Evolutionary conservation across 1,284 basidiomycete genomes (phyloP).

Genomic region (Trametes versicolor): DNA sequence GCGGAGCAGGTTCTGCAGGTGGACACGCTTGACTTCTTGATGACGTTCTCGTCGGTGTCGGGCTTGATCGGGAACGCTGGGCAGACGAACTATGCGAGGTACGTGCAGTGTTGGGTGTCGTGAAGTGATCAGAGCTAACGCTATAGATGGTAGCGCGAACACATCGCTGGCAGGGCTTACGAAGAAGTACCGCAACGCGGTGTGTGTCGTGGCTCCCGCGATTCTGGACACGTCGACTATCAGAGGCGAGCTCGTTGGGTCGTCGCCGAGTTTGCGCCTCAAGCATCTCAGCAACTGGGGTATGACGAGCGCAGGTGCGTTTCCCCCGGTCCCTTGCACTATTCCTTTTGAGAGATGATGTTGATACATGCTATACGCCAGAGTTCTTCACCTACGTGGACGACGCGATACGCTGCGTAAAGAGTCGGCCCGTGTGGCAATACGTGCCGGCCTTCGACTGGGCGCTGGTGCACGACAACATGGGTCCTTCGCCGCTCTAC

Average conservation of each 20-base stretch:
- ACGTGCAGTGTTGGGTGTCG: slow-evolving; percentile 17
- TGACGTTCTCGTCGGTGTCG: slow-evolving; percentile 50
- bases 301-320: slow-evolving; percentile 44
- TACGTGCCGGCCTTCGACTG: slow-evolving; percentile 49
- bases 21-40: slow-evolving; percentile 48
- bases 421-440: slow-evolving; percentile 33
- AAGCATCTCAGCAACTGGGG: slow-evolving; percentile 42
- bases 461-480: slow-evolving; percentile 35
- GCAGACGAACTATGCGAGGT: slow-evolving; percentile 53
- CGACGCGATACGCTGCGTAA: slow-evolving; percentile 41
- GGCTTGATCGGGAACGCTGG: slow-evolving; percentile 50
- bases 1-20: slow-evolving; percentile 38
- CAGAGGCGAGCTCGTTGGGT: slow-evolving; percentile 20
- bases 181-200: slow-evolving; percentile 46
- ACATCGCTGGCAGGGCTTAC: slow-evolving; percentile 46
- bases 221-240: slow-evolving; percentile 44
- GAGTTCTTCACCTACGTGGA: slow-evolving; percentile 47
- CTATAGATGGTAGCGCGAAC: slow-evolving; percentile 45
- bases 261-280: slow-evolving; percentile 33
- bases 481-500: slow-evolving; percentile 40
- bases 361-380: slow-evolving; percentile 24
- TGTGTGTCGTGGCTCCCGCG: slow-evolving; percentile 48
- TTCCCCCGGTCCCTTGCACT: slow-evolving; percentile 27
- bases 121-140: slow-evolving; percentile 4
- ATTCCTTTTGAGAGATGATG: background rate